Percentiles rank a stretch among this genome's conserved stretches.
phyloP scores from a whole-genome alignment of 257 asterid species.

The Solanum dulcamara region DNA sequence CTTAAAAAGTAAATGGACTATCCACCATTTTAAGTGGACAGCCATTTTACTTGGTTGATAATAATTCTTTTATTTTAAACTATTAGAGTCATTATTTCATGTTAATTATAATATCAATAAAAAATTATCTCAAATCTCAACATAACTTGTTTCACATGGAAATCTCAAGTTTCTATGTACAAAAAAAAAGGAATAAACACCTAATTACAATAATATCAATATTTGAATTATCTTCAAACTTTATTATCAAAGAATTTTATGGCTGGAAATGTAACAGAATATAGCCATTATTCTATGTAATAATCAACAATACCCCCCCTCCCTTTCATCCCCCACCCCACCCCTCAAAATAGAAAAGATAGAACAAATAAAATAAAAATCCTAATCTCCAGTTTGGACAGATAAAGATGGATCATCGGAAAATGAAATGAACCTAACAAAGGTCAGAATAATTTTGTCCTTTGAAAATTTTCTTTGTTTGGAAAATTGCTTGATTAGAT shows the following conservation, averaged over 20 bases:
- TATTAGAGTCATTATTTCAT: neutral
- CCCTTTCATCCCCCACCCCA: too few relatives aligned
- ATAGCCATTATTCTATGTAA: neutral
- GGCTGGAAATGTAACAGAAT: neutral
- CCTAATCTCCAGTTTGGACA: neutral
- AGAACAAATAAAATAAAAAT: neutral
- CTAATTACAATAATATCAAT: neutral
- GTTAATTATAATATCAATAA: neutral
- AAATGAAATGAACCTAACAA: constrained; percentile 3
- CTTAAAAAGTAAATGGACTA: too few relatives aligned
- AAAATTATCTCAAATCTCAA: neutral
- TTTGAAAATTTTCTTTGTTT: neutral
- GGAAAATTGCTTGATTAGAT: constrained; percentile 2
- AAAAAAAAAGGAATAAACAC: neutral
- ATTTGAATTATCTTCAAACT: neutral
- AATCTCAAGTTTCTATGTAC: neutral
- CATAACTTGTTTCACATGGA: neutral
- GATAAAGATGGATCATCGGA: neutral
- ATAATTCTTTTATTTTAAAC: neutral
- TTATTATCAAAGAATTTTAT: neutral
- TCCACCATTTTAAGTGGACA: too few relatives aligned
- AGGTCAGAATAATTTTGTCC: neutral
- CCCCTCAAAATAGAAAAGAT: neutral
- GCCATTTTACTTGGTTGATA: too few relatives aligned
- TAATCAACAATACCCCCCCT: neutral